A percentile compares a stretch with the other conserved stretches of the same genome.
Evolutionary conservation across 2,329 filamentous ascomycete genomes (phyloP).

Genomic region (Beauveria caledonica): DNA sequence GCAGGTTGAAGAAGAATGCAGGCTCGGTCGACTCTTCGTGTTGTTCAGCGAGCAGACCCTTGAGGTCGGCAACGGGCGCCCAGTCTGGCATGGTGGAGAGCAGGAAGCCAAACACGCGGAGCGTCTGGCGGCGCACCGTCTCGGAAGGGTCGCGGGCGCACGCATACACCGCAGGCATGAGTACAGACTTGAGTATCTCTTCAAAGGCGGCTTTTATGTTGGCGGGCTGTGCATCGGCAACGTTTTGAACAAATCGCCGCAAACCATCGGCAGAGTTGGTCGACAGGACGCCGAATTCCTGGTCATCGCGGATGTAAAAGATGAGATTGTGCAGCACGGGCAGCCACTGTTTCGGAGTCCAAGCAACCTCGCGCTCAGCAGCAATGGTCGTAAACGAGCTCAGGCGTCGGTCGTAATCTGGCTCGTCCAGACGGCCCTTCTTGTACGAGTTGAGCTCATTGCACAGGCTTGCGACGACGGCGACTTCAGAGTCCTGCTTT

Average conservation of each 20-base stretch:
- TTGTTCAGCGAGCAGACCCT: slow-evolving; percentile 50
- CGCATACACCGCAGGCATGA: slow-evolving; percentile 68
- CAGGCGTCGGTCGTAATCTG: slow-evolving; percentile 78
- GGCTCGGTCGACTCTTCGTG: slow-evolving; percentile 57
- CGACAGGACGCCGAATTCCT: slow-evolving; percentile 77
- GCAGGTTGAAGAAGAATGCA: slow-evolving; percentile 86
- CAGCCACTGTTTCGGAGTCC: slow-evolving; percentile 71
- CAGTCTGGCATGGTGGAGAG: slow-evolving; percentile 63
- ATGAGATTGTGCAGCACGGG: slow-evolving; percentile 84
- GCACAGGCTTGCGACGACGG: slow-evolving; percentile 61
- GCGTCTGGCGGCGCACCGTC: slow-evolving; percentile 72
- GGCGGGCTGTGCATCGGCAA: slow-evolving; percentile 31
- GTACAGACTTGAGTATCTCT: slow-evolving; percentile 50
- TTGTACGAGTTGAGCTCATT: slow-evolving; percentile 74
- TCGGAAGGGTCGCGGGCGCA: slow-evolving; percentile 75
- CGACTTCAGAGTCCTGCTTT: slow-evolving; percentile 50
- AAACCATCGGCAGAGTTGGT: slow-evolving; percentile 75
- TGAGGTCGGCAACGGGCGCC: slow-evolving; percentile 65
- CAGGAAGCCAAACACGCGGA: slow-evolving; percentile 71
- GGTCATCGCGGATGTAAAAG: slow-evolving; percentile 75
- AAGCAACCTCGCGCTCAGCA: slow-evolving; percentile 46
- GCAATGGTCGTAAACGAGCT: slow-evolving; percentile 68
- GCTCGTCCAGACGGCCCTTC: slow-evolving; percentile 65
- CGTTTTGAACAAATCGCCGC: slow-evolving; percentile 65
- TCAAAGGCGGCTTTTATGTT: slow-evolving; percentile 42